Base-by-base conservation (phyloP, 129 eudicot genomes). In the Pulicaria dysenterica region DNA sequence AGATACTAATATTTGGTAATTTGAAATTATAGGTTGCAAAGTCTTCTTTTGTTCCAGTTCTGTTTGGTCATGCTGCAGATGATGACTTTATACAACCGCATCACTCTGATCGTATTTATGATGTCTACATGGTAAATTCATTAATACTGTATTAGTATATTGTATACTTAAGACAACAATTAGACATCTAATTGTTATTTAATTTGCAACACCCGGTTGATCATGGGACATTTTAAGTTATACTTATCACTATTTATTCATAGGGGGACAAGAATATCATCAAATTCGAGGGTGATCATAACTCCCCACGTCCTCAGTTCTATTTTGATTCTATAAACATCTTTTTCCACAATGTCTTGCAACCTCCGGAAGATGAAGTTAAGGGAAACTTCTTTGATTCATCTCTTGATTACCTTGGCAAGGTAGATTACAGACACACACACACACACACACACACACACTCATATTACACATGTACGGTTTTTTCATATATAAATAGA, bases 201-300 rank as follows among this genome's bases (percentile, higher is more conserved):
- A 73, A 57, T 3, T 43, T 66, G 67, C 13, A n/a, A 6, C 42
- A 8, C 24, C 55, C 3, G 2, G 8, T 50, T 46, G 46, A 6
- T 46, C 34, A 34, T 50, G 8, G 50, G 15, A n/a, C 3, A 2
- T 65, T 38, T 42, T 3, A 12, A 57, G 37, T 54, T 19, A 34
- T 59, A 51, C 60, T 50, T 62, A 11, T 44, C 8, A 60, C 19
- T 64, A 40, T 45, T 11, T 77, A 38, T 80, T 69, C 37, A 56
- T 89, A 94, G 98, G 97, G 97, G 49, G 98, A 94, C 84, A 94
- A 94, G 76, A 94, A 94, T 80, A 88, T 94, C 61, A 94, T 94
- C 79, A 94, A 90, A 81, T 94, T 94, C 73, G 98, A 94, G 76
- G 98, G 98, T 3, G 98, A 94, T 67, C 98, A 94, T 81, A 94